These are phyloP conservation scores for Aspergillus conjunctus DNA, from an alignment of 495 filamentous ascomycete genomes.

Conservation along the genomic window DNA sequence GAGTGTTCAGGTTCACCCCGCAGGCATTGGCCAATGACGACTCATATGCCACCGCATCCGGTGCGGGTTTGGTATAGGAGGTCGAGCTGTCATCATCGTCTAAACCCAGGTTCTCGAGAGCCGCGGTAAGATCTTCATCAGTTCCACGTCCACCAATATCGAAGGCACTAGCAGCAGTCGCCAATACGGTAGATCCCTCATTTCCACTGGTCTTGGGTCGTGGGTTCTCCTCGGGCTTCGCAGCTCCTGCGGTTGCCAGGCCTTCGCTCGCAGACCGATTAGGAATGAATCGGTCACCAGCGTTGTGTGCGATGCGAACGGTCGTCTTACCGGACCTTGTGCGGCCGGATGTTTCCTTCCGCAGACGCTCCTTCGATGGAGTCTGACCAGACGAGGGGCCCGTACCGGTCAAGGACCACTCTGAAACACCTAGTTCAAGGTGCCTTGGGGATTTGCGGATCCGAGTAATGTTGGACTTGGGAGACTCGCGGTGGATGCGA, in stretches of 20 bases:
- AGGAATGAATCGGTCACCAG: conserved; percentile 95
- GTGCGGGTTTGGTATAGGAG: conserved; percentile 73
- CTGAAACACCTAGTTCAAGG: conserved; percentile 89
- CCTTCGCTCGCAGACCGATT: conserved; percentile 88
- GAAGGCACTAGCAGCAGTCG: conserved; percentile 67
- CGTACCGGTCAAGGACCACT: conserved; percentile 87
- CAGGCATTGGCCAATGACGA: conserved; percentile 90
- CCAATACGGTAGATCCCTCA: conserved; percentile 71
- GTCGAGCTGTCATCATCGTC: conserved; percentile 59
- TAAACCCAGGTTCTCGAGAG: conserved; percentile 76
- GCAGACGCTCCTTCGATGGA: conserved; percentile 65
- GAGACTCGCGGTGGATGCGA: conserved; percentile 65
- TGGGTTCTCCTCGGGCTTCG: conserved; percentile 73
- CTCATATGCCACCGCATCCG: conserved; percentile 87
- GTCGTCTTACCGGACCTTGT: conserved; percentile 68
- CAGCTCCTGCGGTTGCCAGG: conserved; percentile 75
- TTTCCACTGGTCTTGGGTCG: conserved; percentile 67
- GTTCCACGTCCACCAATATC: conserved; percentile 62
- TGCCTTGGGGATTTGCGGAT: conserved; percentile 68
- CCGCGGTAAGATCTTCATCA: conserved; percentile 75
- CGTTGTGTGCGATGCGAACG: conserved; percentile 69
- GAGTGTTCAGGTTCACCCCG: conserved; percentile 87
- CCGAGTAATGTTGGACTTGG: conserved; percentile 93
- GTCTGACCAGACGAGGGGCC: conserved; percentile 67
- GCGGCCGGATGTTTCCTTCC: conserved; percentile 63